Conservation (phyloP, 2,329 filamentous ascomycete species). For the Cadophora malorum region DNA sequence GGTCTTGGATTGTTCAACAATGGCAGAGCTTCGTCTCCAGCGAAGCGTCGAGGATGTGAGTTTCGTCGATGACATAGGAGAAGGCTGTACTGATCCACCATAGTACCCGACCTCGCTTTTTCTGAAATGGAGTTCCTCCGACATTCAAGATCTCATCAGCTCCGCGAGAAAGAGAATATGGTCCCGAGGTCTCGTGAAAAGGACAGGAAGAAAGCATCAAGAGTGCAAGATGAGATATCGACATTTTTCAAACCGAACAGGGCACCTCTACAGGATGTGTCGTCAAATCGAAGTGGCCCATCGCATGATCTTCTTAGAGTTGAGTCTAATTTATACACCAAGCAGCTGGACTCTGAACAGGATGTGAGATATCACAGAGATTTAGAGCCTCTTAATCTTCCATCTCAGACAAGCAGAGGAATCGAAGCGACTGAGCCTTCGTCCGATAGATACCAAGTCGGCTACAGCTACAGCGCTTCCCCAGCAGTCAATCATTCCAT, state of each 20-base stretch:
- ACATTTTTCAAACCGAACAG: constrained; percentile 40
- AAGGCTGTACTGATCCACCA: background rate
- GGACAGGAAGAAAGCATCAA: constrained; percentile 33
- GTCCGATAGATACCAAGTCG: background rate
- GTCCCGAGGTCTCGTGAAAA: constrained; percentile 41
- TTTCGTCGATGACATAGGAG: constrained; percentile 21
- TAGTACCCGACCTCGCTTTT: constrained; percentile 60
- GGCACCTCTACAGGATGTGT: constrained; percentile 28
- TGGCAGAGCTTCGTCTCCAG: constrained; percentile 47
- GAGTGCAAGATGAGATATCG: constrained; percentile 41
- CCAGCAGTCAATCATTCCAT: background rate
- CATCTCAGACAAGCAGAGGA: background rate
- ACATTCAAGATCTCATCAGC: constrained; percentile 34
- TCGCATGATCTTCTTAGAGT: constrained; percentile 16
- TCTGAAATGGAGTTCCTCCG: constrained; percentile 57
- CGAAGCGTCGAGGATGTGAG: constrained; percentile 49
- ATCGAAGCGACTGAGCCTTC: background rate
- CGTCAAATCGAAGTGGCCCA: constrained; percentile 19
- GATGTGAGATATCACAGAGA: background rate
- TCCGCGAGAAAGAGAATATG: constrained; percentile 37
- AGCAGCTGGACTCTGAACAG: constrained; percentile 21
- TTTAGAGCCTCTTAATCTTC: background rate
- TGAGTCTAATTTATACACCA: constrained; percentile 16
- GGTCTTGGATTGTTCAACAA: constrained; percentile 55
- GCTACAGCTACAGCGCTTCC: background rate